Base-by-base conservation (phyloP, 192 early-diverging fungal species). In the Dimargaris xerosporica region DNA sequence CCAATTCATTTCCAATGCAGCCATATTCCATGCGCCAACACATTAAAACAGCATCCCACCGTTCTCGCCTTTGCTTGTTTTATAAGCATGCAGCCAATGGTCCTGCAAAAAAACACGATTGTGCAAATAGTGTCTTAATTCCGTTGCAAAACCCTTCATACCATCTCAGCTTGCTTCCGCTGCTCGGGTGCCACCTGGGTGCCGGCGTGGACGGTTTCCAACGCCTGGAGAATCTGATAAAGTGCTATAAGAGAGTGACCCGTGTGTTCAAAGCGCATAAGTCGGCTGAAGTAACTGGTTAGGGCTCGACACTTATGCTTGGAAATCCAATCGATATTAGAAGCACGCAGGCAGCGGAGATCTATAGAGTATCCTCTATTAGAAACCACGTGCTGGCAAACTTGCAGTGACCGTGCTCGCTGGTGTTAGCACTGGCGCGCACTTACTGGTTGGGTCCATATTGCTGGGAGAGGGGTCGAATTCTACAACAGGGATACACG, bases 191-290 rank as follows among this genome's bases (percentile, higher is more conserved):
- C 10, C 39, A 43, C 41, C 26, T 44, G 41, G 17, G 58, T 10
- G 16, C 58, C 58, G 23, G 58, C 25, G n/a, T 60, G 58, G 42
- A 60, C 23, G 19, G 26, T 43, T 26, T 60, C 42, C 58, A 60
- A n/a, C 4, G 58, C 58, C 39, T 41, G 39, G 39, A 60, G 19
- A 21, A 60, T 44, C 19, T 60, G 58, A 34, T 41, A 7, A 13
- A 60, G 34, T 21, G 39, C 58, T 60, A 56, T 5, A 39, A 39
- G 54, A 0, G 28, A 11, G 11, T 21, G 13, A 23, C 29, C 29
- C 29, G 7, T 39, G 34, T 39, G 34, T 7, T 5, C 2, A 39
- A 39, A 39, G 7, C n/a, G n/a, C 34, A 39, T 39, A 39, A 2
- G 34, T 7, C 34, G 7, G 34, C 7, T 7, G 34, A 39, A 7